These are phyloP conservation scores for Candida glucosophila DNA, from an alignment of 1,139 yeast genomes.

Conservation along the genomic window DNA sequence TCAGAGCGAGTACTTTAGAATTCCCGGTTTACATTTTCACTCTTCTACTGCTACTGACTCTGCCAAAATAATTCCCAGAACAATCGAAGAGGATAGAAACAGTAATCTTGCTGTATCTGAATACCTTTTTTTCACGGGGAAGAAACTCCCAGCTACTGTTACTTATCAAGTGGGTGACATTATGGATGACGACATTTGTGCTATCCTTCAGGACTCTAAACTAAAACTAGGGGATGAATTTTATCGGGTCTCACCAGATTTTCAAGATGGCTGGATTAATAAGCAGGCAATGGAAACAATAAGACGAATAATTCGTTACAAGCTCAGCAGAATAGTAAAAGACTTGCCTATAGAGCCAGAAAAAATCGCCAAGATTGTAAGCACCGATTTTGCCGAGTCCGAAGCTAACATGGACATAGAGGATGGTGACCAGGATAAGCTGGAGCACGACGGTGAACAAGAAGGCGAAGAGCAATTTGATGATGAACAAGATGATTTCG, in stretches of 20 bases:
- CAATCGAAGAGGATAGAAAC: constrained; percentile 9
- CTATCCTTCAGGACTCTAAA: constrained; percentile 31
- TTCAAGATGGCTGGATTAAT: constrained; percentile 71
- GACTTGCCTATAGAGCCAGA: constrained; percentile 32
- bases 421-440: constrained; percentile 11
- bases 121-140: constrained; percentile 66
- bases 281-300: constrained; percentile 54
- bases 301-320: constrained; percentile 65
- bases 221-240: constrained; percentile 28
- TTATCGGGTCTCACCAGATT: constrained; percentile 34
- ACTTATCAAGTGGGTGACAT: constrained; percentile 81
- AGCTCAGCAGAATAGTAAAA: constrained; percentile 46
- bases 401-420: constrained; percentile 16
- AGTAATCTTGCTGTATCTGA: constrained; percentile 26
- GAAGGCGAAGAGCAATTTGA: constrained; percentile 14
- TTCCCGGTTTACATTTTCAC: constrained; percentile 25
- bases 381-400: constrained; percentile 27
- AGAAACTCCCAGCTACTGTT: constrained; percentile 55
- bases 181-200: constrained; percentile 52
- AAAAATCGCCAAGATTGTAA: constrained; percentile 36
- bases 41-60: constrained; percentile 4
- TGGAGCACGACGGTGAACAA: constrained; percentile 11
- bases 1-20: constrained; percentile 81
- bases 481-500: constrained; percentile 14
- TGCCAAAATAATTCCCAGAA: constrained; percentile 10